Conservation (phyloP, 2,329 filamentous ascomycete genomes). For the Aspergillus sp. region DNA sequence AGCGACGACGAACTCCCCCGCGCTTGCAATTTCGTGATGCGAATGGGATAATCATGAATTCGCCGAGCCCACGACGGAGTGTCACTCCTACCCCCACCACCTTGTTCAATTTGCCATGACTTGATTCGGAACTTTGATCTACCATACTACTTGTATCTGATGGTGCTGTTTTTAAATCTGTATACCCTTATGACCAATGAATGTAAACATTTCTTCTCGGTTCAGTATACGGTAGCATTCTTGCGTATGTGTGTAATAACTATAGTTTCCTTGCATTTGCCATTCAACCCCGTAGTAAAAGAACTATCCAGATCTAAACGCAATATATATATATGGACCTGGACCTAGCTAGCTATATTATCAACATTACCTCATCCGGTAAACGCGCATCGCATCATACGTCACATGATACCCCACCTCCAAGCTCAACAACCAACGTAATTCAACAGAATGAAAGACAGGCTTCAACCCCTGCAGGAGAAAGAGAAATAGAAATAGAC, state of each 20-base stretch:
- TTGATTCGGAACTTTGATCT: neutral
- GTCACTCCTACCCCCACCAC: neutral
- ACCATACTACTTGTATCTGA: neutral
- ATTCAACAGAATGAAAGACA: neutral
- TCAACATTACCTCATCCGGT: slow-evolving; percentile 3
- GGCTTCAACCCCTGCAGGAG: too few species aligned
- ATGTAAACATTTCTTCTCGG: neutral
- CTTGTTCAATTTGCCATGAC: neutral
- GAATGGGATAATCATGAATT: slow-evolving; percentile 22
- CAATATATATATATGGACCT: too few species aligned
- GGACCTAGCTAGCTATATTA: neutral
- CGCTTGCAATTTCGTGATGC: slow-evolving; percentile 14
- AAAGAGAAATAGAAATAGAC: neutral
- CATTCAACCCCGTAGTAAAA: too few species aligned
- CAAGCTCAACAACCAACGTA: neutral
- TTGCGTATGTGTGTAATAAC: too few species aligned
- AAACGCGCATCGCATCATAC: neutral
- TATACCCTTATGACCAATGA: neutral
- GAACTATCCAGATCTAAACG: too few species aligned
- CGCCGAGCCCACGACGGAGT: slow-evolving; percentile 3
- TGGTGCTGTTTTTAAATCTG: neutral
- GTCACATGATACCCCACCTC: neutral
- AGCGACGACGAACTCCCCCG: slow-evolving; percentile 15
- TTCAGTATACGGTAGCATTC: too few species aligned
- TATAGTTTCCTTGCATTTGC: too few species aligned